Percentiles rank a stretch among this genome's conserved stretches.
phyloP scores from a whole-genome alignment of 371 early-diverging fungal species.

The Mucor piriformis region DNA sequence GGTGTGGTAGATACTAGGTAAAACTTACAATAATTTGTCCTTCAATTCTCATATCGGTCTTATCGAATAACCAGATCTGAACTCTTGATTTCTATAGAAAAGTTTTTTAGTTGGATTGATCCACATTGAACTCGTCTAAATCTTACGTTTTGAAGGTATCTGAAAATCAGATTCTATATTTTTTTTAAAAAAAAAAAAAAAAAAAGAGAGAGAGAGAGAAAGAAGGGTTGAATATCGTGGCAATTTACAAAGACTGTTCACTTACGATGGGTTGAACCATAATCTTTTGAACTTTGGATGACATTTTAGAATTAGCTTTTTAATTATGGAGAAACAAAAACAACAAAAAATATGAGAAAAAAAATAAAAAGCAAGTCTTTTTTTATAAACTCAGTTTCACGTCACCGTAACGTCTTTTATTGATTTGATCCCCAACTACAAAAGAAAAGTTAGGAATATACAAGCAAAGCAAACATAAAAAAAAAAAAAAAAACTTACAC shows the following conservation, averaged over 20 bases:
- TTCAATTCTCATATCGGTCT: slow-evolving; percentile 85
- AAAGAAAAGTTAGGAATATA: background rate
- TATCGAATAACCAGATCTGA: slow-evolving; percentile 93
- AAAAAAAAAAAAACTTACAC: slow-evolving; percentile 62
- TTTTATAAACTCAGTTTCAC: background rate
- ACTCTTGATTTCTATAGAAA: slow-evolving; percentile 78
- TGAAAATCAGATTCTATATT: slow-evolving; percentile 89
- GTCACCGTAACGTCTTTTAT: too few species aligned
- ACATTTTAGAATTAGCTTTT: slow-evolving; percentile 50
- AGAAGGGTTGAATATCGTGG: background rate
- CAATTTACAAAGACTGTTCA: slow-evolving; percentile 2
- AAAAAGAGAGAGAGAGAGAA: background rate
- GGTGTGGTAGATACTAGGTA: too few species aligned
- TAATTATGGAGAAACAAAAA: background rate
- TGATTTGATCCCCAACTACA: too few species aligned
- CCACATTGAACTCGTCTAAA: too few species aligned
- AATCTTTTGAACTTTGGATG: slow-evolving; percentile 89
- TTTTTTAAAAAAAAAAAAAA: background rate
- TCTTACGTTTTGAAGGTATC: slow-evolving; percentile 79
- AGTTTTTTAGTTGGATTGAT: background rate
- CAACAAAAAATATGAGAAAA: slow-evolving; percentile 8
- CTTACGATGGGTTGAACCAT: slow-evolving; percentile 96
- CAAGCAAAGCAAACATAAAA: background rate
- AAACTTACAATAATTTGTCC: slow-evolving; percentile 84
- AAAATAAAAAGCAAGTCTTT: slow-evolving; percentile 6